Base-by-base conservation (phyloP, 768 basidiomycete genomes). In the Auriculariales sp. region DNA sequence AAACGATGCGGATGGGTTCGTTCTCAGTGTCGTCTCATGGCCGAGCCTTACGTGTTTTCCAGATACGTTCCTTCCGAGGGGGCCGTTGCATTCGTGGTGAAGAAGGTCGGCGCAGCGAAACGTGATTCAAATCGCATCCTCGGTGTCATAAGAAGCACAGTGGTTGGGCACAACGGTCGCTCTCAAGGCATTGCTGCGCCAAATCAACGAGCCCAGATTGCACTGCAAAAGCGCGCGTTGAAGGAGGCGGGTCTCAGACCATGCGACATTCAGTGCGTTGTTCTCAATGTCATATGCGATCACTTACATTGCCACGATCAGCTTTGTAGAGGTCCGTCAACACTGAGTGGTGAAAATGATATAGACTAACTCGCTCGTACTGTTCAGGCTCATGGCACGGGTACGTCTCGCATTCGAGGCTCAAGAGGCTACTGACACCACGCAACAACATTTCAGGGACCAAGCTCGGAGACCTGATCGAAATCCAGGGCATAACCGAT, bases 51-150 rank as follows among this genome's bases (percentile, higher is more conserved):
- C n/a, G n/a, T n/a, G n/a, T n/a, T n/a, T n/a, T n/a, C n/a, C n/a
- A n/a, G n/a, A n/a, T 66, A 68, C 48, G 65, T 63, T 29, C 64
- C 66, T 3, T 57, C 65, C 2, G 66, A 68, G 54, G 66, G 64
- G 27, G 65, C 63, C 4, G 62, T 61, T 27, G 62, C 64, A 33
- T 48, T 68, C 3, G 57, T 68, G 28, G 49, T 68, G 32, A 68
- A 66, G 53, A 66, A 65, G 6, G 58, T 59, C 46, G 57, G 54
- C 25, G 64, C 65, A 33, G 66, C 66, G 19, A 24, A 62, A 11
- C 59, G 66, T n/a, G 66, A 68, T 36, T 61, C 61, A 3, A 63
- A 68, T 46, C 58, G 49, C 34, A 68, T 68, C 46, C 50, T 68
- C 2, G 66, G 56, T 12, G 54, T 61, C 3, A 55, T 68, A 27